Evolutionary conservation across 108 stramenopile genomes (phyloP).

Genomic region (Stephanodiscus minutulus): DNA sequence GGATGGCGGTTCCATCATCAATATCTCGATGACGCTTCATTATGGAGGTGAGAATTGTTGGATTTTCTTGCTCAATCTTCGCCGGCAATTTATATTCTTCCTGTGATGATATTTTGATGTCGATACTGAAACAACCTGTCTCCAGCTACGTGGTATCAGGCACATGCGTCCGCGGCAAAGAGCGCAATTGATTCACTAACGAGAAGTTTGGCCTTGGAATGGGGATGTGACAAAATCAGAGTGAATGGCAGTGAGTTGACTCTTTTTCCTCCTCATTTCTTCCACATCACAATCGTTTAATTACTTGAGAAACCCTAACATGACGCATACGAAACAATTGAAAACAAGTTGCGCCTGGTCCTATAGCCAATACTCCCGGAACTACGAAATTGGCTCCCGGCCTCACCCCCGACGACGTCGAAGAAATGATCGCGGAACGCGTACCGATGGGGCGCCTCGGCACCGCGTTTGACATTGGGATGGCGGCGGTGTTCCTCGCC

Average conservation of each 20-base stretch:
- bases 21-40: slow-evolving; percentile 91
- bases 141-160: slow-evolving; percentile 89
- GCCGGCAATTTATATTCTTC: not conserved
- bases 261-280: not conserved
- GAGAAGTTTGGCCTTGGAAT: slow-evolving; percentile 89
- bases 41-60: slow-evolving; percentile 49
- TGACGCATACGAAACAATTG: no score
- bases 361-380: slow-evolving; percentile 91
- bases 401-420: slow-evolving; percentile 42
- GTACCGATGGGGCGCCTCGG: slow-evolving; percentile 82
- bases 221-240: slow-evolving; percentile 86
- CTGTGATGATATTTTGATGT: not conserved
- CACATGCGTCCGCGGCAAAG: slow-evolving; percentile 93
- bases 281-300: not conserved
- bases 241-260: slow-evolving; percentile 72
- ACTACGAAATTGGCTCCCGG: slow-evolving; percentile 91
- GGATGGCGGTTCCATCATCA: slow-evolving; percentile 71
- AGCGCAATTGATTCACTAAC: slow-evolving; percentile 92
- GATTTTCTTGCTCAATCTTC: not conserved
- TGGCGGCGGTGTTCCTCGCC: slow-evolving; percentile 77
- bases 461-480: slow-evolving; percentile 76
- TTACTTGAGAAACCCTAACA: not conserved
- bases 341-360: slow-evolving; percentile 93
- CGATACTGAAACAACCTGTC: not conserved
- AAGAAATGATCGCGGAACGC: slow-evolving; percentile 66